Evolutionary conservation across 2,329 filamentous ascomycete species (phyloP).

Genomic region (Trichophyton verrucosum): DNA sequence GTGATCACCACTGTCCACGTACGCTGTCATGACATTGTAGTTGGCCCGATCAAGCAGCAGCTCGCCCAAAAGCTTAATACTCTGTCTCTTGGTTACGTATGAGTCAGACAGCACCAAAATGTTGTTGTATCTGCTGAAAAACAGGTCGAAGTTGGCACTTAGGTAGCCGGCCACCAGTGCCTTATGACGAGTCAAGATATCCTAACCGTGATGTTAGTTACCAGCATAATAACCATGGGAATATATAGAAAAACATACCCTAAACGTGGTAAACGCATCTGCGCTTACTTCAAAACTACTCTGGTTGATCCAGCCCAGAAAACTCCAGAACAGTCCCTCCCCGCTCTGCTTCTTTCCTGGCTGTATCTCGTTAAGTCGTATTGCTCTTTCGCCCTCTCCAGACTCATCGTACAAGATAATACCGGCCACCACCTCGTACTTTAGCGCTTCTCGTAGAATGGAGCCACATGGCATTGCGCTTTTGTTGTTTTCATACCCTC

Average conservation of each 20-base stretch:
- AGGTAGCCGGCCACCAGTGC: conserved; percentile 79
- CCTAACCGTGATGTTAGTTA: conserved; percentile 39
- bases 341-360: conserved; percentile 63
- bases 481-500: conserved; percentile 79
- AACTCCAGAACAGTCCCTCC: conserved; percentile 84
- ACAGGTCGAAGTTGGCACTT: conserved; percentile 77
- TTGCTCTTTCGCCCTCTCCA: conserved; percentile 56
- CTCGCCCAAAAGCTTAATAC: conserved; percentile 92
- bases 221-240: background rate
- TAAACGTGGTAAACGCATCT: conserved; percentile 94
- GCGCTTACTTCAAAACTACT: conserved; percentile 93
- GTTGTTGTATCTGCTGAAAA: conserved; percentile 84
- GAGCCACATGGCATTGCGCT: conserved; percentile 85
- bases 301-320: conserved; percentile 95
- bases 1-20: conserved; percentile 89
- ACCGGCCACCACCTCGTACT: conserved; percentile 80
- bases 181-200: conserved; percentile 90
- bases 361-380: conserved; percentile 66
- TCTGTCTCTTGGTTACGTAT: conserved; percentile 96
- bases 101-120: conserved; percentile 81
- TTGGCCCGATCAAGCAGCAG: conserved; percentile 89
- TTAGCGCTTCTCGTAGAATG: conserved; percentile 76
- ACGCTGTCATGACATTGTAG: conserved; percentile 95
- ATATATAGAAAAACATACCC: conserved; percentile 43
- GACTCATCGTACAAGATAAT: conserved; percentile 90